Evolutionary conservation across 306 rosid genomes (phyloP), one percentile per base, ranked within the genome.

Genomic region (Herpetospermum pedunculosum): DNA sequence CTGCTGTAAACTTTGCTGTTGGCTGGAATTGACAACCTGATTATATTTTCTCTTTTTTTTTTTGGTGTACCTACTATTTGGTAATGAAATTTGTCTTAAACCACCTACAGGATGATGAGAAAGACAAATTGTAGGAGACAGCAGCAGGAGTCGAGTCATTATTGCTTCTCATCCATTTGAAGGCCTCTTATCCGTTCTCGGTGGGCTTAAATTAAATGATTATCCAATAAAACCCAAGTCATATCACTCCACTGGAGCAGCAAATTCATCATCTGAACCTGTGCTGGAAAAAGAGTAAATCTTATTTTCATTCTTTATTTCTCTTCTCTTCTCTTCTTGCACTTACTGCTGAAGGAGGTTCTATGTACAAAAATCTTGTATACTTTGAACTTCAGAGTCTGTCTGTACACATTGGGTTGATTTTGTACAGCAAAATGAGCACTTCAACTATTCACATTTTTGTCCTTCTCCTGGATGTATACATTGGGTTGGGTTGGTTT

Each of bases 61-160:
- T 60, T 23, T 67, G 2, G 28, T 21, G 34, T 3, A 6, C 19
- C 54, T 26, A 47, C 21, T 47, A 29, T 32, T 49, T 29, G 8
- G 23, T 72, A 48, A 30, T 72, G 21, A 49, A 35, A 30, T 34
- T 50, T 32, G 46, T 32, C 34, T 68, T 54, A 12, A 74, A 79
- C 77, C 63, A 79, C 77, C 63, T 13, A 4, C 82, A 88, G 90
- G 88, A 88, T 74, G 90, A 86, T 70, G 84, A 86, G 78, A 76
- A 78, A 73, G 80, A 65, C 41, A 81, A 84, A 26, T 68, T 46
- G 43, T 79, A 74, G 69, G 48, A 54, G 75, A 64, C 49, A 34
- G 28, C 15, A 7, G 44, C 68, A 58, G 65, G n/a, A 15, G 68
- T 64, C 28, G 26, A 35, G 19, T 64, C 30, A 11, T 19, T 63